These are phyloP conservation scores for Diplocarpon rosae DNA, from an alignment of 2,329 filamentous ascomycete genomes.

Conservation along the genomic window DNA sequence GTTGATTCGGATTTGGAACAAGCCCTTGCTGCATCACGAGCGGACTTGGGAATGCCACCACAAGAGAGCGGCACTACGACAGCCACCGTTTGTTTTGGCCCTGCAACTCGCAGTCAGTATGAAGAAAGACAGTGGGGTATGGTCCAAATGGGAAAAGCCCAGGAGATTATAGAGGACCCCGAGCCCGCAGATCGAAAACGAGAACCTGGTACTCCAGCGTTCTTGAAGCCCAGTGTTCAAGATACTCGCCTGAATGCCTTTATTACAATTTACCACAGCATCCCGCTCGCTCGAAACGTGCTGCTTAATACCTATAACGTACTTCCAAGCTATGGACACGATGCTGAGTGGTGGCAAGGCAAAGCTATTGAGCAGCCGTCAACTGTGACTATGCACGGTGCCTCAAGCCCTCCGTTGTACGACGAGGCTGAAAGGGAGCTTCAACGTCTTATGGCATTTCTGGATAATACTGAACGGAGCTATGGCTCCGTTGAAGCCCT, in stretches of 20 bases:
- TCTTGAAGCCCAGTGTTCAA: conserved; percentile 36
- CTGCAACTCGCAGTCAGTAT: conserved; percentile 45
- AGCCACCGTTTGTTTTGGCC: conserved; percentile 42
- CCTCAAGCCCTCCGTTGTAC: conserved; percentile 7
- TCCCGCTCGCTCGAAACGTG: conserved; percentile 46
- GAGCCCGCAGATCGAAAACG: conserved; percentile 34
- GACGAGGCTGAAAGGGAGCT: conserved; percentile 35
- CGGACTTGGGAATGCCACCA: conserved; percentile 36
- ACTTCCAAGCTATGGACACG: conserved; percentile 40
- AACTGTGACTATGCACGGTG: conserved; percentile 7
- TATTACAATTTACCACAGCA: conserved; percentile 48
- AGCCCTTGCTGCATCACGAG: conserved; percentile 44
- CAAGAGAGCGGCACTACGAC: conserved; percentile 41
- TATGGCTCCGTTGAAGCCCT: conserved; percentile 46
- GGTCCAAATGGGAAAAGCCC: conserved; percentile 32
- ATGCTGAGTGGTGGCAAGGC: conserved; percentile 52
- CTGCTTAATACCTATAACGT: conserved; percentile 36
- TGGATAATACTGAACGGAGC: conserved; percentile 47
- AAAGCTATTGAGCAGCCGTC: conserved; percentile 32
- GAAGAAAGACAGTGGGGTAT: conserved; percentile 48
- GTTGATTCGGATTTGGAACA: conserved; percentile 43
- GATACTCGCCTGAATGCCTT: conserved; percentile 37
- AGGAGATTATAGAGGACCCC: conserved; percentile 23
- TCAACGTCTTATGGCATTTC: conserved; percentile 51
- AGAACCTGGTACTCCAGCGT: conserved; percentile 38